Base-by-base conservation (phyloP, 805 yeast species). In the Jamesozyma spencerorum region DNA sequence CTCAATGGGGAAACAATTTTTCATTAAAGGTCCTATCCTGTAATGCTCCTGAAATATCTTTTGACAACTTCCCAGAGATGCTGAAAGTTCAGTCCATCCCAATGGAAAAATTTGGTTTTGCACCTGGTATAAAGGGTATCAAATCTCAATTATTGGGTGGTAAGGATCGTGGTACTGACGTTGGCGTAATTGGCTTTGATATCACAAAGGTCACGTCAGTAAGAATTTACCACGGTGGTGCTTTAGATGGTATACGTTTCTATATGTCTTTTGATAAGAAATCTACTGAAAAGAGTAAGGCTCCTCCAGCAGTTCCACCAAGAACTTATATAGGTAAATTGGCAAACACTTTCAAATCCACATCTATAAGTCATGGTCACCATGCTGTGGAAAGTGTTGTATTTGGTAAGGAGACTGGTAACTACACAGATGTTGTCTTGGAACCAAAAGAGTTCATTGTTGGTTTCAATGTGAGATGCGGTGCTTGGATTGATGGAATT, bases 401-500 rank as follows among this genome's bases (percentile, higher is more conserved):
- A 11, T 64, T 78, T 38, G 92, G 90, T 3, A 74, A 74, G 19
- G 64, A 67, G 41, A 79, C 72, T 5, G 48, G 49, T 8, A 67
- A 74, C 43, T 79, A 69, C 46, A 54, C 78, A 0, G 87, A 81
- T 44, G 72, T 81, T 43, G 57, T 54, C 1, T 51, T 87, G n/a
- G 64, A 65, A 3, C 58, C 57, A 0, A 84, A 77, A 36, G 95
- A 90, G 55, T 43, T 48, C 8, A 64, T 90, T 6, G 57, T 68
- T 3, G 81, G 80, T 19, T 64, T 88, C 40, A 68, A 71, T 33
- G 63, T 86, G 35, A 69, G 94, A 47, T 68, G 77, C 32, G 97
- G 97, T 10, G 77, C 70, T 1, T 92, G 97, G 97, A 68, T 92
- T 4, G 97, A 92, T 66, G 95, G 81, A 1, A 65, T 85, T 18